Evolutionary conservation across 257 asterid species (phyloP).

Genomic region (Linaria vulgaris): DNA sequence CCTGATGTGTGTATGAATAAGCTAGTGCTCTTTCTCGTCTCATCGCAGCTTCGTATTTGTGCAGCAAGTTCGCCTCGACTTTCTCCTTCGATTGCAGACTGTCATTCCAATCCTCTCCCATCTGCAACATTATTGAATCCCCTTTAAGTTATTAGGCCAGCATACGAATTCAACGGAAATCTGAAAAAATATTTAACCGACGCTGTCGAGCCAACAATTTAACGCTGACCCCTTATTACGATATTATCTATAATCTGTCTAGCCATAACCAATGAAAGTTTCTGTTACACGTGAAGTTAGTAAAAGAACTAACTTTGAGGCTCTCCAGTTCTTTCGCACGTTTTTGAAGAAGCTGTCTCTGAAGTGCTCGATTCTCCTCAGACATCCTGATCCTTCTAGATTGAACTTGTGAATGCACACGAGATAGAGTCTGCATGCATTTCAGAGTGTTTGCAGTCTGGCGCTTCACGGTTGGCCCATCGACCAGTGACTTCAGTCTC

Average conservation of each 20-base stretch:
- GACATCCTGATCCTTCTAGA: conserved; percentile 76
- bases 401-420: conserved; percentile 88
- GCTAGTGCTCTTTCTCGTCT: conserved; percentile 96
- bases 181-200: background rate
- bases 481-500: conserved; percentile 77
- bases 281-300: conserved; percentile 5
- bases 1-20: conserved; percentile 95
- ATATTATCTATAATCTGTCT: too few species aligned
- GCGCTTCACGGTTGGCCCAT: conserved; percentile 78
- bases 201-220: too few species aligned
- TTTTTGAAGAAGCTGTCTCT: conserved; percentile 83
- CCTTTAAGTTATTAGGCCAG: conserved; percentile 19
- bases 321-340: conserved; percentile 82
- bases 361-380: conserved; percentile 90
- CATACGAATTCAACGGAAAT: conserved; percentile 15
- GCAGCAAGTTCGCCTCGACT: conserved; percentile 71
- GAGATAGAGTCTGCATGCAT: conserved; percentile 81
- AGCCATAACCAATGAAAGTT: background rate
- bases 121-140: conserved; percentile 41
- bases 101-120: conserved; percentile 93
- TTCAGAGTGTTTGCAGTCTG: conserved; percentile 85
- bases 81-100: conserved; percentile 80
- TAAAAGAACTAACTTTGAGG: conserved; percentile 56
- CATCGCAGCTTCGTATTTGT: conserved; percentile 82
- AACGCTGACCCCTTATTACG: too few species aligned